Conservation (phyloP, 257 asterid genomes). For the Gentiana macrophylla region DNA sequence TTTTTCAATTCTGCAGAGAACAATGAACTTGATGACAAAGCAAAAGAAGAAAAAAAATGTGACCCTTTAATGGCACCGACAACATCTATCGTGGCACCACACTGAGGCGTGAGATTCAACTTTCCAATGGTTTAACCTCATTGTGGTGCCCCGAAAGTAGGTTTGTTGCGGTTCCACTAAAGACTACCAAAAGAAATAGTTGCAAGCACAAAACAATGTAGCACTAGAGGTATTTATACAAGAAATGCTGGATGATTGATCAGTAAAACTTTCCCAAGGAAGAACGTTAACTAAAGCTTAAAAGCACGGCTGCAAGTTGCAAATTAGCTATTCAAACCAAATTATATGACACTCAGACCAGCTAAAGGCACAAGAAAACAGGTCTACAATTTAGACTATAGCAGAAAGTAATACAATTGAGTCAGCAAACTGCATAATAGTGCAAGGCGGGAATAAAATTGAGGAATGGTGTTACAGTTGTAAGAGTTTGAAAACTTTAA, state of each 20-base stretch:
- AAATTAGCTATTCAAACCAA: neutral
- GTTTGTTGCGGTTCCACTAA: neutral
- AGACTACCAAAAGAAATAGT: too few relatives aligned
- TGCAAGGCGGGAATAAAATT: neutral
- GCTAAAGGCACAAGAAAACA: neutral
- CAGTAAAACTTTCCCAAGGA: neutral
- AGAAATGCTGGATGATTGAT: neutral
- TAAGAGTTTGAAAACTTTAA: too few relatives aligned
- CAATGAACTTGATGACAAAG: neutral
- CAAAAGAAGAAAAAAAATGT: neutral
- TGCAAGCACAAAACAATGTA: too few relatives aligned
- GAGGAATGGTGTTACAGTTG: neutral
- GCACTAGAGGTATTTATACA: too few relatives aligned
- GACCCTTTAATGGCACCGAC: too few relatives aligned
- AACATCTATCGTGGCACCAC: too few relatives aligned
- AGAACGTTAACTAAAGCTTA: neutral
- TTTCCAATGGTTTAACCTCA: too few relatives aligned
- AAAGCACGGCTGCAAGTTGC: neutral
- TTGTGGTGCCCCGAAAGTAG: too few relatives aligned
- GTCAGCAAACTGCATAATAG: neutral
- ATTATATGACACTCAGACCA: neutral
- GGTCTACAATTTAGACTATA: neutral
- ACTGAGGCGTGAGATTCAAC: too few relatives aligned
- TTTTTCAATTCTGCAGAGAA: slow-evolving; percentile 37
- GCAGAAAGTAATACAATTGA: slow-evolving; percentile 1